A percentile compares a stretch with the other conserved stretches of the same genome.
Evolutionary conservation across 169 alveolate species (phyloP).

Genomic region (Cryptosporidium baileyi): DNA sequence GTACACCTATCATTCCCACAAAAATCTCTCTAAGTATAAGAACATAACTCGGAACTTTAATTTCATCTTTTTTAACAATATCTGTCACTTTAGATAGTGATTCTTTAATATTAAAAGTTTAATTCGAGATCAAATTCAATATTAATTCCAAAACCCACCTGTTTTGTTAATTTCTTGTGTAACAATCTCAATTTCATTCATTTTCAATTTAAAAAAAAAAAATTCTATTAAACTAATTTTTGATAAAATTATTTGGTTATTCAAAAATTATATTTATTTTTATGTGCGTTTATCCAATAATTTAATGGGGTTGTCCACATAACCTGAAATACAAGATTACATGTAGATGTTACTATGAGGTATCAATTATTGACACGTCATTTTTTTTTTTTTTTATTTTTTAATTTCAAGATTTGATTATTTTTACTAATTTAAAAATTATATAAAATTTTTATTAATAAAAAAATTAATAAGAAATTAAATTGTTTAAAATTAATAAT

Average conservation of each 20-base stretch:
- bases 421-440: neutral
- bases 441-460: neutral
- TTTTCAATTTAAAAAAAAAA: neutral
- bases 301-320: conserved; percentile 53
- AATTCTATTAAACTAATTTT: neutral
- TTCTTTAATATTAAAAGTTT: neutral
- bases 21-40: conserved; percentile 37
- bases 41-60: neutral
- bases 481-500: neutral
- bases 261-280: neutral
- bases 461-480: neutral
- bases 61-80: neutral
- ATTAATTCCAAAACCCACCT: conserved; percentile 2
- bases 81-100: neutral
- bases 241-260: neutral
- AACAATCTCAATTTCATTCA: neutral
- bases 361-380: conserved; percentile 59
- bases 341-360: conserved; percentile 54
- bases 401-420: neutral
- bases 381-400: neutral
- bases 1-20: conserved; percentile 56
- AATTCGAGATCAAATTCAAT: neutral
- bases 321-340: conserved; percentile 24
- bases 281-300: neutral
- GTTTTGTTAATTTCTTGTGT: neutral